Evolutionary conservation across 371 early-diverging fungal genomes (phyloP).

Genomic region (Mortierella sp.): DNA sequence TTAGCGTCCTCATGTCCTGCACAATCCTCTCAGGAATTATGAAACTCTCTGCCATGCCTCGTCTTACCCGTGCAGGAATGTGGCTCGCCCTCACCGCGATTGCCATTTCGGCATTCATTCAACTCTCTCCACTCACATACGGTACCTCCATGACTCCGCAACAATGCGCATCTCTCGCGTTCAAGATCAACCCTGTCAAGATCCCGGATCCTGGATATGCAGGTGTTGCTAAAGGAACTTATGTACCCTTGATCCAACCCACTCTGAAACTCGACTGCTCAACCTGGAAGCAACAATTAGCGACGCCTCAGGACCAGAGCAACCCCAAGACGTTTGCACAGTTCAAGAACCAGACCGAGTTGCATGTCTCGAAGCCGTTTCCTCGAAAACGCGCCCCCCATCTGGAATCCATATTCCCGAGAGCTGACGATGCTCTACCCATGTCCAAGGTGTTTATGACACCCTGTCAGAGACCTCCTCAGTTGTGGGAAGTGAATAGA

Average conservation of each 20-base stretch:
- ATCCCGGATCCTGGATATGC: background rate
- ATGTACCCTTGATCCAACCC: background rate
- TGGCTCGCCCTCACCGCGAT: background rate
- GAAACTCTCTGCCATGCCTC: background rate
- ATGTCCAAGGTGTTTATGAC: slow-evolving; percentile 18
- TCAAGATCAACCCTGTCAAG: background rate
- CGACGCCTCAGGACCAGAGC: background rate
- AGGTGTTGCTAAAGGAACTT: background rate
- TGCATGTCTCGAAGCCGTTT: background rate
- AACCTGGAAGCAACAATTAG: background rate
- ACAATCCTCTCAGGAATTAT: slow-evolving; percentile 19
- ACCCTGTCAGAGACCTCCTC: slow-evolving; percentile 39
- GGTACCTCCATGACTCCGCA: slow-evolving; percentile 16
- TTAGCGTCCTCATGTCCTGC: slow-evolving; percentile 22
- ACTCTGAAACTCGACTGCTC: background rate
- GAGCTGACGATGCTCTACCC: background rate
- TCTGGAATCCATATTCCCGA: slow-evolving; percentile 19
- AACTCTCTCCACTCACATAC: slow-evolving; percentile 26
- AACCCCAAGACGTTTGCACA: background rate
- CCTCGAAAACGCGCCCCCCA: slow-evolving; percentile 16
- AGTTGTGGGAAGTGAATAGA: slow-evolving; percentile 18
- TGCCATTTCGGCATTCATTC: slow-evolving; percentile 8
- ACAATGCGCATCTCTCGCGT: slow-evolving; percentile 2
- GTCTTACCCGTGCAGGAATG: background rate
- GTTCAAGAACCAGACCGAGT: background rate